Evolutionary conservation across 164 flowering plant species (phyloP), one percentile per base, ranked within the genome.

Genomic region (Annona squamosa): DNA sequence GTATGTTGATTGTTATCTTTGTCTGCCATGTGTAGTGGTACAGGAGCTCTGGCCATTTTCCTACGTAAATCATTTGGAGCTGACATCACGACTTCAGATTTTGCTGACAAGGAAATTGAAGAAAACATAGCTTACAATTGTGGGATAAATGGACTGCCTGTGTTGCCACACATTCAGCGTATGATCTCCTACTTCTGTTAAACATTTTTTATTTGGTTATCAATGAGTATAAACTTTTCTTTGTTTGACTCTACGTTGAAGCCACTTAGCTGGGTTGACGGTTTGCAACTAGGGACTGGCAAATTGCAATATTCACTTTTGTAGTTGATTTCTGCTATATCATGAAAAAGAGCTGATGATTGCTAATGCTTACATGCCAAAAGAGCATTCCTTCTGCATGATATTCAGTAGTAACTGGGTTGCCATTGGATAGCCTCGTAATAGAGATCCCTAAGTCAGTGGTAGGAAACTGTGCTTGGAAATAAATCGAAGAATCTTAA

Each of bases 31-130:
- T 86, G 77, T 86, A 95, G 99, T 85, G 97, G 99, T 57, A 95
- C 99, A 70, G 99, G 99, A 72, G 97, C 98, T 78, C 82, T 95
- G 84, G 96, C 99, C 46, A 95, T 95, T 47, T 95, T 91, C 79
- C 79, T 95, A 75, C 78, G 61, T 48, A 92, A 89, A 73, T 78
- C 83, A 5, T 84, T 85, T 83, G 74, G 81, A 62, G 82, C 88
- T 65, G 94, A 95, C 78, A 93, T 95, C 69, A 91, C 98, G 4
- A 95, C 98, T 65, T 93, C 99, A 69, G 99, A 93, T 79, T 91
- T 89, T 69, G 76, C 89, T 81, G 98, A 95, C 80, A 81, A 72
- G 71, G 99, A 92, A 79, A 85, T 95, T 72, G 96, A 91, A 81
- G 92, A 90, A 61, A 93, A 95, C 77, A 91, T 93, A 80, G 89